These are phyloP conservation scores for Shiraia sp. DNA, from an alignment of 2,329 filamentous ascomycete genomes.

Conservation along the genomic window DNA sequence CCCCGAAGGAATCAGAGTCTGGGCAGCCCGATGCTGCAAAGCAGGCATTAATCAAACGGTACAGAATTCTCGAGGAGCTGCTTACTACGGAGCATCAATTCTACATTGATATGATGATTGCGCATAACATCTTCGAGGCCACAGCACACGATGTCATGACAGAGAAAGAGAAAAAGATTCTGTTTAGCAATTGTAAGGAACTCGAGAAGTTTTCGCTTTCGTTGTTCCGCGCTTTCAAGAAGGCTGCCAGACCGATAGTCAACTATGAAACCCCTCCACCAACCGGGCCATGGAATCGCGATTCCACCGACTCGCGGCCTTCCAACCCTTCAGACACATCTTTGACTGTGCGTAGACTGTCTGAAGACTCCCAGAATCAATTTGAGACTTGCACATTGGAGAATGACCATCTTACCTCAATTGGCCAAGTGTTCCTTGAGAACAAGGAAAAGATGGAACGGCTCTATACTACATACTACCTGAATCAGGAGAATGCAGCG, in stretches of 20 bases:
- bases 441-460: slow-evolving; percentile 64
- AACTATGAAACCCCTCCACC: slow-evolving; percentile 47
- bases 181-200: slow-evolving; percentile 92
- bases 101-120: slow-evolving; percentile 93
- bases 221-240: slow-evolving; percentile 80
- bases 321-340: slow-evolving; percentile 20
- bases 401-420: slow-evolving; percentile 61
- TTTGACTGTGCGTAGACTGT: slow-evolving; percentile 18
- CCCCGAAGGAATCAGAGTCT: slow-evolving; percentile 16
- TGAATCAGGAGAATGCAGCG: slow-evolving; percentile 67
- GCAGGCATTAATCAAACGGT: slow-evolving; percentile 69
- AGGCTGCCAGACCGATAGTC: slow-evolving; percentile 79
- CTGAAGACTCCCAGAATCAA: slow-evolving; percentile 30
- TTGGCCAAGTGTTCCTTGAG: slow-evolving; percentile 63
- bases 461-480: slow-evolving; percentile 67
- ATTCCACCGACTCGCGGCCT: slow-evolving; percentile 22
- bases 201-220: slow-evolving; percentile 81
- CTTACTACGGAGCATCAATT: slow-evolving; percentile 92
- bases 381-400: slow-evolving; percentile 43
- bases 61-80: slow-evolving; percentile 86
- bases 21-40: slow-evolving; percentile 27
- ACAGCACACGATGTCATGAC: slow-evolving; percentile 82
- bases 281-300: slow-evolving; percentile 27
- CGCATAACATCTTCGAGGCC: slow-evolving; percentile 96
- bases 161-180: slow-evolving; percentile 79